Conservation (phyloP, 2,329 filamentous ascomycete species). For the Cercospora berteroae region DNA sequence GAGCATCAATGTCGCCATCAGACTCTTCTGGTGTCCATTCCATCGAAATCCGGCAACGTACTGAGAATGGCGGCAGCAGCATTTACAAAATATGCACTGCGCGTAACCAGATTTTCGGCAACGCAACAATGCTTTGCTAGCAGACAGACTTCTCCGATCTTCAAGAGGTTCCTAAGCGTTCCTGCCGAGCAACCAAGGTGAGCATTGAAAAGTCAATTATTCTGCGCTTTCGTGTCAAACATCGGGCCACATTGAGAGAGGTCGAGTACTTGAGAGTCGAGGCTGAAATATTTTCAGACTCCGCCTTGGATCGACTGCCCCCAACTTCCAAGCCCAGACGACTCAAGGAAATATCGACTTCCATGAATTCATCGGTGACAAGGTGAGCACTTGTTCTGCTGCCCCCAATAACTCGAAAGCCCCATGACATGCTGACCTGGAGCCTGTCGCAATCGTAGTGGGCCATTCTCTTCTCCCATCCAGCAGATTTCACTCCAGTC, state of each 20-base stretch:
- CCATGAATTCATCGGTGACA: slow-evolving; percentile 75
- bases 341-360: slow-evolving; percentile 75
- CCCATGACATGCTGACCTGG: not conserved
- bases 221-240: not conserved
- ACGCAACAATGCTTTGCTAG: slow-evolving; percentile 25
- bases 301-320: slow-evolving; percentile 56
- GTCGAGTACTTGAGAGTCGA: not conserved
- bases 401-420: not conserved
- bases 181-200: slow-evolving; percentile 26
- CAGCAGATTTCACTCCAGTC: slow-evolving; percentile 86
- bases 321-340: slow-evolving; percentile 81
- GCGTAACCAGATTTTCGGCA: slow-evolving; percentile 21
- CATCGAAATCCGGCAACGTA: not conserved
- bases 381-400: slow-evolving; percentile 28
- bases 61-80: slow-evolving; percentile 18
- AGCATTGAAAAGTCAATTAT: not conserved
- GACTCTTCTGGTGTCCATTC: not conserved
- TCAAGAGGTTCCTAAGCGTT: slow-evolving; percentile 26
- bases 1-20: not conserved
- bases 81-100: slow-evolving; percentile 25
- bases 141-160: slow-evolving; percentile 33
- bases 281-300: slow-evolving; percentile 29
- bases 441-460: slow-evolving; percentile 35
- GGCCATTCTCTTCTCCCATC: slow-evolving; percentile 82
- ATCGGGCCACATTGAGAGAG: too few species aligned